A percentile compares a stretch with the other conserved stretches of the same genome.
Evolutionary conservation across 441 rosid species (phyloP).

Genomic region (Theobroma grandiflorum): DNA sequence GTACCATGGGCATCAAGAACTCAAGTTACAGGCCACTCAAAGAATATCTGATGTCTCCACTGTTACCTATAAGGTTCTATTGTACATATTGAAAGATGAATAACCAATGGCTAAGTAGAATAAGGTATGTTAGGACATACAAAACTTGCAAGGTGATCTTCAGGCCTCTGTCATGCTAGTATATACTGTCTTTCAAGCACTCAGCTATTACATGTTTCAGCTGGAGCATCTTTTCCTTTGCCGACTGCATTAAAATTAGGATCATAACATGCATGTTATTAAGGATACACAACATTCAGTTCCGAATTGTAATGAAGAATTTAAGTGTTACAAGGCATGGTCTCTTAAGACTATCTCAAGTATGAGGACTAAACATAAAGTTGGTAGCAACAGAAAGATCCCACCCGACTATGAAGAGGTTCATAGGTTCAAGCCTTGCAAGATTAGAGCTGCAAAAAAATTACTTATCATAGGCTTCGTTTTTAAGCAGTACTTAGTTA

Average conservation of each 20-base stretch:
- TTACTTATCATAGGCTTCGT: background rate
- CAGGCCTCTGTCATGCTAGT: conserved; percentile 37
- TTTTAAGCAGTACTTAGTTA: background rate
- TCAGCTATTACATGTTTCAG: conserved; percentile 51
- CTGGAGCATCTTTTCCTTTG: conserved; percentile 59
- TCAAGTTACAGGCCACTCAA: background rate
- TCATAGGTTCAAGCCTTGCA: background rate
- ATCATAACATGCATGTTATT: conserved; percentile 28
- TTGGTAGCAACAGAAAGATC: conserved; percentile 7
- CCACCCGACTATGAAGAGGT: background rate
- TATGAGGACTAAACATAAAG: background rate
- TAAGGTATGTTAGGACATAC: background rate
- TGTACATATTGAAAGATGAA: background rate
- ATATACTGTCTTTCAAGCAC: conserved; percentile 49
- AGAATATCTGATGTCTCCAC: background rate
- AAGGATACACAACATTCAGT: background rate
- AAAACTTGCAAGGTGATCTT: conserved; percentile 13
- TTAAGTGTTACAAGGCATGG: background rate
- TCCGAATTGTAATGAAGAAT: conserved; percentile 15
- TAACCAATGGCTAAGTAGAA: background rate
- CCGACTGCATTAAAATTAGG: conserved; percentile 49
- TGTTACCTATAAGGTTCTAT: conserved; percentile 11
- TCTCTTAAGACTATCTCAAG: conserved; percentile 13
- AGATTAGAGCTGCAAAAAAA: background rate
- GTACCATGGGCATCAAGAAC: background rate